phyloP scores from a whole-genome alignment of 2,329 filamentous ascomycete genomes.

The Fusarium palustre region DNA sequence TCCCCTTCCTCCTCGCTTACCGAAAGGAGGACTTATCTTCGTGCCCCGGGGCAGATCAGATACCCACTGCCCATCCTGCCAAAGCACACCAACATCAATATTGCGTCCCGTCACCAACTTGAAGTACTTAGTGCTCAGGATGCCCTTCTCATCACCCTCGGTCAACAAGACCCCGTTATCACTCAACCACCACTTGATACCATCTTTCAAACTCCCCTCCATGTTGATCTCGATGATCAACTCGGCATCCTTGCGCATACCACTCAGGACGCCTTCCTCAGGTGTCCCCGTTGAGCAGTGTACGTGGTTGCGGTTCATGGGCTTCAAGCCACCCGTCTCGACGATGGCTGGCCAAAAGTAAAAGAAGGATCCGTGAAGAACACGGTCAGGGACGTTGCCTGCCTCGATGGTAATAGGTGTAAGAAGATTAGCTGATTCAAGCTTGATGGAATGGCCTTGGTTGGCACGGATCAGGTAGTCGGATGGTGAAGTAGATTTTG shows the following conservation, averaged over 20 bases:
- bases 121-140: constrained; percentile 76
- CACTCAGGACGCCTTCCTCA: constrained; percentile 72
- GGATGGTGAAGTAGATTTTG: constrained; percentile 61
- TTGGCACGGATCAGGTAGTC: constrained; percentile 93
- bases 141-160: constrained; percentile 67
- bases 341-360: constrained; percentile 81
- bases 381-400: constrained; percentile 70
- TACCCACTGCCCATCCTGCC: constrained; percentile 75
- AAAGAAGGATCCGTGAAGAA: constrained; percentile 92
- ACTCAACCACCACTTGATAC: constrained; percentile 80
- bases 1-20: constrained; percentile 57
- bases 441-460: constrained; percentile 89
- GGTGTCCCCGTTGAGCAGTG: constrained; percentile 86
- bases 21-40: constrained; percentile 59
- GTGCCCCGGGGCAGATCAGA: constrained; percentile 74
- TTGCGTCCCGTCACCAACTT: constrained; percentile 74
- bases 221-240: constrained; percentile 83
- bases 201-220: constrained; percentile 70
- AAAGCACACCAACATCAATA: constrained; percentile 71
- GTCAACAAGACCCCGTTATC: constrained; percentile 82
- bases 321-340: constrained; percentile 78
- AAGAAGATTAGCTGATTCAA: constrained; percentile 77
- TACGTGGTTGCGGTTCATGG: constrained; percentile 88
- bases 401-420: constrained; percentile 71
- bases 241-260: constrained; percentile 83